Conservation (phyloP, 176 grass and related monocot species). For the Otatea glauca region DNA sequence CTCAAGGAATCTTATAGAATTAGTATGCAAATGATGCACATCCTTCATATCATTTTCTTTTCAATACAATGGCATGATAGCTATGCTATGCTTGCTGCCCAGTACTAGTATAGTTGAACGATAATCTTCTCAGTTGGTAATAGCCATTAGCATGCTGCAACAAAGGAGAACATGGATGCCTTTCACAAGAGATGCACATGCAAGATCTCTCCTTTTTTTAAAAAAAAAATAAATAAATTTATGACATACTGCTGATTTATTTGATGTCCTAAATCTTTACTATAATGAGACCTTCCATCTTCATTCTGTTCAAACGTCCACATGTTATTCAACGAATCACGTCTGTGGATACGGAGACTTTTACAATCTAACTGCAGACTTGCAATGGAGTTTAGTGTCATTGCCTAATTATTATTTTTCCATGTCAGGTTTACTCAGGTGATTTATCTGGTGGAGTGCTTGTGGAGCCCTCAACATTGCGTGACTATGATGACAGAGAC, state of each 20-base stretch:
- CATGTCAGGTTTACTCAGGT: constrained; percentile 63
- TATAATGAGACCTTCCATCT: background rate
- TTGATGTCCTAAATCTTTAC: background rate
- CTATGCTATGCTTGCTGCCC: background rate
- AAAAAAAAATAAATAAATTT: background rate
- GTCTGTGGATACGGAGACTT: background rate
- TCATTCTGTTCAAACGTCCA: background rate
- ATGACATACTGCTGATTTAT: constrained; percentile 5
- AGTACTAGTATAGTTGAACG: background rate
- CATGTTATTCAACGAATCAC: background rate
- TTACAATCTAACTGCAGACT: background rate
- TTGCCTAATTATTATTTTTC: background rate
- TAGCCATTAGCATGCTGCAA: background rate
- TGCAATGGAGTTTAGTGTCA: constrained; percentile 35
- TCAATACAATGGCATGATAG: background rate
- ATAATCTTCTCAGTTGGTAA: background rate
- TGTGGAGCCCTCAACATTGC: constrained; percentile 70
- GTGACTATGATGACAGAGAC: constrained; percentile 83
- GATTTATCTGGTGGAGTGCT: constrained; percentile 86
- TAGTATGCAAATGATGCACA: background rate
- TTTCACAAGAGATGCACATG: background rate
- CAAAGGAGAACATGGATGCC: background rate
- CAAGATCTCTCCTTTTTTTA: background rate
- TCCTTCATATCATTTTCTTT: background rate
- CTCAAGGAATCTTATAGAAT: background rate